These are phyloP conservation scores for Penicillium sp. DNA, from an alignment of 2,329 filamentous ascomycete genomes.

Conservation along the genomic window DNA sequence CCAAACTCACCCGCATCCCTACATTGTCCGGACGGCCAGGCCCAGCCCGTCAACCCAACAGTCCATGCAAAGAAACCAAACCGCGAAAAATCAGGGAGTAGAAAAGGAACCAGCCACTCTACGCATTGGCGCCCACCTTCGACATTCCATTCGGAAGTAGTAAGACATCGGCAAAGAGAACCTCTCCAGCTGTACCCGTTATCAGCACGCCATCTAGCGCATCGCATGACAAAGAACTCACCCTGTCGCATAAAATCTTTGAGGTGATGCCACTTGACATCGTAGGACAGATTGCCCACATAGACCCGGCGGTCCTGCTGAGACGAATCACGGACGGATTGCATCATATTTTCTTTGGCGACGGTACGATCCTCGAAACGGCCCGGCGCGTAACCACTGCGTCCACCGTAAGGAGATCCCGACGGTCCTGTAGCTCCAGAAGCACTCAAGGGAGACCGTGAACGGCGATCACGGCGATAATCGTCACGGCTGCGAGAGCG, in stretches of 20 bases:
- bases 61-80: constrained; percentile 68
- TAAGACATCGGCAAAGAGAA: constrained; percentile 98
- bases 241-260: constrained; percentile 99
- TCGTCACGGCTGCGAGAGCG: constrained; percentile 77
- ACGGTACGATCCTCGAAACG: constrained; percentile 80
- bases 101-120: constrained; percentile 78
- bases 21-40: constrained; percentile 83
- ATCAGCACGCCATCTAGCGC: constrained; percentile 10
- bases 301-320: constrained; percentile 99
- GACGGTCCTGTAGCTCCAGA: constrained; percentile 68
- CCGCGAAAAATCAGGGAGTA: constrained; percentile 61
- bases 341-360: constrained; percentile 95
- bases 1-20: constrained; percentile 96
- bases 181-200: constrained; percentile 79
- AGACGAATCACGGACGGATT: constrained; percentile 85
- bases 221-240: constrained; percentile 50
- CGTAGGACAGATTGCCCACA: constrained; percentile 97
- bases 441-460: constrained; percentile 82
- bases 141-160: constrained; percentile 99
- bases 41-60: constrained; percentile 99
- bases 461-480: constrained; percentile 71
- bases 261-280: constrained; percentile 99
- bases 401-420: constrained; percentile 57
- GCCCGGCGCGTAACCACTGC: constrained; percentile 62
- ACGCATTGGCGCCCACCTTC: constrained; percentile 98